These are phyloP conservation scores for Plectranthus barbatus DNA, from an alignment of 257 asterid genomes.

Conservation along the genomic window DNA sequence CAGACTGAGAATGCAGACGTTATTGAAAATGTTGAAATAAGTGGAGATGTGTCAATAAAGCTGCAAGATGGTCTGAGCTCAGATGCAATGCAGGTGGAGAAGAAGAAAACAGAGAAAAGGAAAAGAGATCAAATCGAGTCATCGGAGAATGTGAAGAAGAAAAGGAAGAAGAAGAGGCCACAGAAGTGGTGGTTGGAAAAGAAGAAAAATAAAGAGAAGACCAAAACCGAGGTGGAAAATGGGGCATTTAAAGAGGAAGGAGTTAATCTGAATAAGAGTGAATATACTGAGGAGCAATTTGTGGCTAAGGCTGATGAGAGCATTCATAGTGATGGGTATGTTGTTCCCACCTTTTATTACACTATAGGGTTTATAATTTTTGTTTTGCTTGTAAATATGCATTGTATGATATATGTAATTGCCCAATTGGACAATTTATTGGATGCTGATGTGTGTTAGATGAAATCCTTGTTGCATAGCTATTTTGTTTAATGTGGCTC, in stretches of 20 bases:
- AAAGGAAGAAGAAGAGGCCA: conserved; percentile 18
- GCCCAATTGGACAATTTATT: neutral
- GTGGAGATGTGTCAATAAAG: conserved; percentile 18
- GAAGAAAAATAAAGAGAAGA: conserved; percentile 24
- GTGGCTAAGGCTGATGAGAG: conserved; percentile 15
- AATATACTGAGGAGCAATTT: conserved; percentile 17
- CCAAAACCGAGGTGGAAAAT: conserved; percentile 20
- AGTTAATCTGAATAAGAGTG: conserved; percentile 17
- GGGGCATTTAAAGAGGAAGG: conserved; percentile 26
- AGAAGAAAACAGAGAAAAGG: conserved; percentile 32
- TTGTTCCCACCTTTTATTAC: neutral
- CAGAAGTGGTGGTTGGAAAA: conserved; percentile 19
- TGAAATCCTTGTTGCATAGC: neutral
- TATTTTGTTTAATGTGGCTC: neutral
- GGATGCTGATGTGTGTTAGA: neutral
- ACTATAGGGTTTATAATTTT: neutral
- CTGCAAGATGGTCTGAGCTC: conserved; percentile 16
- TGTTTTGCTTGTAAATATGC: neutral
- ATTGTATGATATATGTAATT: neutral
- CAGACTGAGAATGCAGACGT: conserved; percentile 22
- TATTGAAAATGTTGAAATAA: conserved; percentile 8
- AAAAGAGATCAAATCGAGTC: conserved; percentile 36
- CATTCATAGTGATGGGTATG: conserved; percentile 37
- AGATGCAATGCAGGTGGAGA: conserved; percentile 15
- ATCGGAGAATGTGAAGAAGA: conserved; percentile 23